Evolutionary conservation across 768 basidiomycete species (phyloP).

Genomic region (Boletus rex-veris): DNA sequence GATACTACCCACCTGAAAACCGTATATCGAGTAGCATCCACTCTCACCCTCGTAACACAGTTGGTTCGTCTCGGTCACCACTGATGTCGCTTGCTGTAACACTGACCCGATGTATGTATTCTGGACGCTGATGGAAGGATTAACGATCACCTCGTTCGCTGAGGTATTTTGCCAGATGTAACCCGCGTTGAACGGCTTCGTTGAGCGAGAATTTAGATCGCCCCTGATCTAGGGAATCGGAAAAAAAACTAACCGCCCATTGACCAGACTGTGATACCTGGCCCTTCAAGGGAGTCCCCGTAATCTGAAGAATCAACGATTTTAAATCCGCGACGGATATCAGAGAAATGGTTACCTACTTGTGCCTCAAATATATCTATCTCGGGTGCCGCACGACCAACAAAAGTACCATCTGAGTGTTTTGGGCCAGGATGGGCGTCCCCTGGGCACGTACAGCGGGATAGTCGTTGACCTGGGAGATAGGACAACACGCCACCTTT

Average conservation of each 20-base stretch:
- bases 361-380: slow-evolving; percentile 91
- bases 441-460: slow-evolving; percentile 80
- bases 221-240: not conserved
- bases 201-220: not conserved
- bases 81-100: slow-evolving; percentile 79
- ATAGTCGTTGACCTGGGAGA: slow-evolving; percentile 77
- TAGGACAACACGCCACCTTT: slow-evolving; percentile 56
- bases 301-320: slow-evolving; percentile 42
- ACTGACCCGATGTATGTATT: slow-evolving; percentile 68
- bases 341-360: slow-evolving; percentile 22
- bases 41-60: slow-evolving; percentile 62
- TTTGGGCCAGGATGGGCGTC: slow-evolving; percentile 84
- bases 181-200: slow-evolving; percentile 68
- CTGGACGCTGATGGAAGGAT: slow-evolving; percentile 50
- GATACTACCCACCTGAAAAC: slow-evolving; percentile 59
- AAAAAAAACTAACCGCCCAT: slow-evolving; percentile 57
- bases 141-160: slow-evolving; percentile 52
- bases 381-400: slow-evolving; percentile 83
- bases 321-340: slow-evolving; percentile 5
- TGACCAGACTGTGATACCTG: slow-evolving; percentile 85
- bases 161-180: slow-evolving; percentile 69
- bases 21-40: slow-evolving; percentile 71
- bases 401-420: slow-evolving; percentile 68
- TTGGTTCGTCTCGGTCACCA: slow-evolving; percentile 62
- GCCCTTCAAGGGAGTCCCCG: slow-evolving; percentile 40